Percentiles rank a stretch among this genome's conserved stretches.
phyloP scores from a whole-genome alignment of 2,329 filamentous ascomycete species.

The Exutisphaerella laricina region DNA sequence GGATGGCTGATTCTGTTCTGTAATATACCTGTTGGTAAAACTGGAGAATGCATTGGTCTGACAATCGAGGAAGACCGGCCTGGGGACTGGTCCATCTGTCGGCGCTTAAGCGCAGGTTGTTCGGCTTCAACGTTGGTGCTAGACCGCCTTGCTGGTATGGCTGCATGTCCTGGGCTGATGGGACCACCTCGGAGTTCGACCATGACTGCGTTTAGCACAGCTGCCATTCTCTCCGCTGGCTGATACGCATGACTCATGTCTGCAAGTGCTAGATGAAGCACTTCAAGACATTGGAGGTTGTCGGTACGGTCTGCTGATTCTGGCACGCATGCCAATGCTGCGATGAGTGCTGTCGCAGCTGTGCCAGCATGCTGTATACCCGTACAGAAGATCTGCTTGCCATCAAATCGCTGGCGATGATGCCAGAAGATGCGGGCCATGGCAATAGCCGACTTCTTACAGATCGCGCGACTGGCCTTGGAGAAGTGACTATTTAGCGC shows the following conservation, averaged over 20 bases:
- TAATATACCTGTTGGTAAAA: background rate
- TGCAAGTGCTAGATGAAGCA: conserved; percentile 22
- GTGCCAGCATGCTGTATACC: conserved; percentile 27
- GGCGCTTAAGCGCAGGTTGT: conserved; percentile 16
- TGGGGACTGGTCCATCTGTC: conserved; percentile 18
- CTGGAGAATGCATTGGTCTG: conserved; percentile 18
- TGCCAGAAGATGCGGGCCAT: conserved; percentile 26
- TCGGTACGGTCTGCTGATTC: conserved; percentile 22
- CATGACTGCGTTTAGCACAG: conserved; percentile 24
- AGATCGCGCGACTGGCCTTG: conserved; percentile 23
- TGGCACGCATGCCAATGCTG: conserved; percentile 24
- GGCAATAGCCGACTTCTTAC: conserved; percentile 23
- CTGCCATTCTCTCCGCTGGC: conserved; percentile 24
- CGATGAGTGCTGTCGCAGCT: conserved; percentile 24
- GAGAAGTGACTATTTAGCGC: conserved; percentile 25
- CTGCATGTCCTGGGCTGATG: conserved; percentile 17
- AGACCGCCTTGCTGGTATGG: conserved; percentile 17
- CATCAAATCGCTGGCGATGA: conserved; percentile 24
- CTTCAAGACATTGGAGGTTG: conserved; percentile 26
- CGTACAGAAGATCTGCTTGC: conserved; percentile 23
- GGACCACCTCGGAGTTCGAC: conserved; percentile 22
- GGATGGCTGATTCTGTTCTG: conserved; percentile 14
- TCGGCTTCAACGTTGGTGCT: conserved; percentile 16
- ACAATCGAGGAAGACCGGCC: background rate
- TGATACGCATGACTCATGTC: conserved; percentile 24